Base-by-base conservation (phyloP, 2,329 filamentous ascomycete species). In the Xylariomycetidae sp. region DNA sequence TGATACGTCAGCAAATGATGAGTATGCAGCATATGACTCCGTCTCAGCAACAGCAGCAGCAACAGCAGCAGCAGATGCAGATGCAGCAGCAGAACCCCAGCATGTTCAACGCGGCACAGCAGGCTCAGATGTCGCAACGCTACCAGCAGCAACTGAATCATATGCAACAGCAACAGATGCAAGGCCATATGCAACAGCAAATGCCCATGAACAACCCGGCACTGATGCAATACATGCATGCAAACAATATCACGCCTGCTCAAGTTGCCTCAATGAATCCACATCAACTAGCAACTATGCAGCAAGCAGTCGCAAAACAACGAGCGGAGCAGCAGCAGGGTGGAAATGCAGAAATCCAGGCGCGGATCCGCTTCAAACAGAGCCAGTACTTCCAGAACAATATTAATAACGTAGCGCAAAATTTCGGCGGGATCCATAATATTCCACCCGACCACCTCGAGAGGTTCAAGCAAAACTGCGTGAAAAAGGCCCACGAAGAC, bases 361-460 rank as follows among this genome's bases (percentile, higher is more conserved):
- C 51, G 14, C 56, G 67, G 30, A 41, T 55, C 5, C 61, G 59
- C 33, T 47, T 58, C 14, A 58, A 61, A 9, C 55, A 62, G 5
- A 51, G 59, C 6, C 26, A 49, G 3, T 37, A 74, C 1, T 74
- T 66, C 29, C 39, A 54, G 9, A 59, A 58, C 31, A 53, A 66
- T 33, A 42, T 76, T 7, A 45, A 36, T 1, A 31, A 36, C 1
- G 38, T 66, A 3, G 51, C 55, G 1, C 45, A 47, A 2, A 63
- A 62, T 13, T 69, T 57, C 34, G 67, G 67, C 9, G 61, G 63
- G 1, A 36, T 51, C 4, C 62, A 67, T 15, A 62, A 64, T 18
- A 66, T 77, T 4, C 72, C 74, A 0, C 56, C 46, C 0, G 71
- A 76, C 0, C 33, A 60, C 2, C 36, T 68, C 17, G 62, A 69